Evolutionary conservation across 352 stramenopile species (phyloP).

Genomic region (Pseudoperonospora humuli): DNA sequence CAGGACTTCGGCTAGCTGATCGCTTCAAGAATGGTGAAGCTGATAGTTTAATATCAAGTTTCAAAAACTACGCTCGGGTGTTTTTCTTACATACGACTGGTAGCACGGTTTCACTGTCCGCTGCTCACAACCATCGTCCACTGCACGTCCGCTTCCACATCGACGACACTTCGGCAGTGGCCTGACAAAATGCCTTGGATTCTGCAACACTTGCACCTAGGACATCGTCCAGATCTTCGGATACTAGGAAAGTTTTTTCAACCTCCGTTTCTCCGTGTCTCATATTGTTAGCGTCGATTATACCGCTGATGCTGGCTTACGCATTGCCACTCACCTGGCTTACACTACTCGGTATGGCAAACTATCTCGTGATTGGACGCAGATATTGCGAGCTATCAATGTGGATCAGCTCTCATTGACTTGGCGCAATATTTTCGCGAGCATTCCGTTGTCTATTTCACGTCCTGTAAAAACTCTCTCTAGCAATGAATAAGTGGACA

Average conservation of each 20-base stretch:
- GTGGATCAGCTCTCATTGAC: neutral
- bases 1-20: neutral
- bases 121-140: neutral
- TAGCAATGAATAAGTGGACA: neutral
- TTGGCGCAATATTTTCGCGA: slow-evolving; percentile 5
- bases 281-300: slow-evolving; percentile 2
- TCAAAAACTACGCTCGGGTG: slow-evolving; percentile 9
- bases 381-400: neutral
- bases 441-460: slow-evolving; percentile 8
- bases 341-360: neutral
- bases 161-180: slow-evolving; percentile 14
- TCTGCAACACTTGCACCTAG: slow-evolving; percentile 7
- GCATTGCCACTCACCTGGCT: slow-evolving; percentile 1
- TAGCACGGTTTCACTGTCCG: neutral
- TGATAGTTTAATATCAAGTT: slow-evolving; percentile 27
- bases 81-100: slow-evolving; percentile 1
- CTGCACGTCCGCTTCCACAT: slow-evolving; percentile 14
- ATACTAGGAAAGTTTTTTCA: neutral
- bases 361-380: slow-evolving; percentile 2
- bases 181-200: slow-evolving; percentile 9
- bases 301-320: slow-evolving; percentile 1
- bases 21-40: neutral
- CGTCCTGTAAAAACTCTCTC: neutral
- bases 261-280: slow-evolving; percentile 8
- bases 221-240: slow-evolving; percentile 1